Base-by-base conservation (phyloP, 2,329 filamentous ascomycete genomes). In the Neospermospora avenae region DNA sequence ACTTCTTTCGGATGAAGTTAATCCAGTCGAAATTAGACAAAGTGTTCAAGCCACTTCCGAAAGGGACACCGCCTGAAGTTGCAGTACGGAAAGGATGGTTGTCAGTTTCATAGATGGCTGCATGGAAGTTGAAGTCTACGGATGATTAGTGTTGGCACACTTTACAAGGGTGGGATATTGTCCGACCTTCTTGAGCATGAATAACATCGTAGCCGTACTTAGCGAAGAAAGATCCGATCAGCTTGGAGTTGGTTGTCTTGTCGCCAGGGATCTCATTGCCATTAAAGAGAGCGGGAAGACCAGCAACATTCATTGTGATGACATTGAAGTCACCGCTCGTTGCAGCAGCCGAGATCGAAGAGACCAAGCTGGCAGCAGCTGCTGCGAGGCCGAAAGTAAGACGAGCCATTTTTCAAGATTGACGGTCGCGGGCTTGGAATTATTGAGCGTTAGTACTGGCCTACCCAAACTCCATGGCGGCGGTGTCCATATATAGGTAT, bases 1-100 rank as follows among this genome's bases (percentile, higher is more conserved):
- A 89, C 68, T 85, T 84, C 52, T 80, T 74, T 14, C 85, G 81
- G 45, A 76, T 73, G 65, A 84, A 83, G 62, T 81, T 78, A 6
- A 81, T 72, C 78, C 80, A 89, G 63, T 79, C 69, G 64, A 78
- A 84, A 67, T 83, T 84, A 63, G 85, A 77, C 45, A 89, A 70
- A 0, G 83, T 84, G 75, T 89, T 89, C 55, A 89, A 74, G 1
- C 86, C 86, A 54, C 79, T 82, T 10, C 86, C 86, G 64, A 89
- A 78, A 0, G 77, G 80, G 0, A 84, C 85, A 24, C 83, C 84
- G n/a, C 86, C 86, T 4, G 84, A 85, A 2, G 85, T 89, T 0
- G 84, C 71, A 1, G 86, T 88, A 57, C 86, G 79, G 72, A 81
- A 80, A 3, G 82, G 76, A 67, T 87, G 84, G 45, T 77, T 78